phyloP scores from a whole-genome alignment of 148 eudicot genomes.

The Nepenthes mirabilis region DNA sequence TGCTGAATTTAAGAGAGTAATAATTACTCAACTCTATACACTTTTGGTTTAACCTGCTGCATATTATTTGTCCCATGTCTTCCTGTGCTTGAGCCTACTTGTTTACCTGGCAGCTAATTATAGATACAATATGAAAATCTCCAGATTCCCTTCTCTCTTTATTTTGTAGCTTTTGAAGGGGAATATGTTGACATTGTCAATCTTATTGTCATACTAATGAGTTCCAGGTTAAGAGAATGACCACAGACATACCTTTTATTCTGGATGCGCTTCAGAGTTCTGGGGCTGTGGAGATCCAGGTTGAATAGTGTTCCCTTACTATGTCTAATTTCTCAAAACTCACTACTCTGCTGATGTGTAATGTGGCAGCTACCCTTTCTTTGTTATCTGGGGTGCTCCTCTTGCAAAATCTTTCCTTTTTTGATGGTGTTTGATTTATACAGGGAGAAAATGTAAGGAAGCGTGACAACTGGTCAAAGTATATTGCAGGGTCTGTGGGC shows the following conservation, averaged over 20 bases:
- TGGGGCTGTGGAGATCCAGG: conserved; percentile 71
- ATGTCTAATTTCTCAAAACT: background rate
- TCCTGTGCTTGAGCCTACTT: background rate
- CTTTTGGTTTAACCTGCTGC: conserved; percentile 4
- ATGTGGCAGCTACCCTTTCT: background rate
- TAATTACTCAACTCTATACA: background rate
- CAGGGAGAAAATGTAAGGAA: conserved; percentile 76
- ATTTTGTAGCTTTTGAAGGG: background rate
- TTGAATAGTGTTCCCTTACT: conserved; percentile 12
- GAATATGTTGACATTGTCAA: background rate
- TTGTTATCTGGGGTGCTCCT: background rate
- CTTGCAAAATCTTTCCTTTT: background rate
- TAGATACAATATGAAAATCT: background rate
- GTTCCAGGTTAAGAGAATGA: conserved; percentile 80
- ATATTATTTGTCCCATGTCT: background rate
- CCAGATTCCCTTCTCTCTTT: background rate
- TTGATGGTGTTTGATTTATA: background rate
- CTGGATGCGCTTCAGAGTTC: conserved; percentile 69
- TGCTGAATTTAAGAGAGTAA: conserved; percentile 90
- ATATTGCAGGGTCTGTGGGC: conserved; percentile 28
- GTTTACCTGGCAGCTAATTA: background rate
- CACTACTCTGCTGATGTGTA: background rate
- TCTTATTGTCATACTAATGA: background rate
- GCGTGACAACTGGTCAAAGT: conserved; percentile 77
- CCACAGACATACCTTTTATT: conserved; percentile 60